A percentile compares a stretch with the other conserved stretches of the same genome.
These are phyloP conservation scores for Catenaria anguillulae DNA, from an alignment of 371 early-diverging fungal genomes.

Conservation along the genomic window DNA sequence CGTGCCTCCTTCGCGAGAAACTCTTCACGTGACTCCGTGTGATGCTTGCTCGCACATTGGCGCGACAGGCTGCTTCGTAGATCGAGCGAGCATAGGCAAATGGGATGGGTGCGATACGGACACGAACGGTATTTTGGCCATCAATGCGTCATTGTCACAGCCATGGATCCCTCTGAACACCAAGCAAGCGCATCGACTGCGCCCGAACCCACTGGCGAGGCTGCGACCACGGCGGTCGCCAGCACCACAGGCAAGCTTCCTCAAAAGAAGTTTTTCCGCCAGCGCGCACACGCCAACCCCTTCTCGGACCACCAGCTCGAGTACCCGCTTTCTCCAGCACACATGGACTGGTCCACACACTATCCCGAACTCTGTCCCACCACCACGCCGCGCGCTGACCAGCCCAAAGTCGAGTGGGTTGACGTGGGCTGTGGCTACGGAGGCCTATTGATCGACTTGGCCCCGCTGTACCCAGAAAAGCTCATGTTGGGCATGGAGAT, in stretches of 20 bases:
- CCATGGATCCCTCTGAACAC: too few relatives aligned
- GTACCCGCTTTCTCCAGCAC: slow-evolving; percentile 72
- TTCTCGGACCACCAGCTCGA: slow-evolving; percentile 89
- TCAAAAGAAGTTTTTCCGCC: slow-evolving; percentile 80
- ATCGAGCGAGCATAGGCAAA: too few relatives aligned
- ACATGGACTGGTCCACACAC: slow-evolving; percentile 79
- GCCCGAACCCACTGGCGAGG: too few relatives aligned
- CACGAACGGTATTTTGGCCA: too few relatives aligned
- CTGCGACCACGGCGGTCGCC: too few relatives aligned
- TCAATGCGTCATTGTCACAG: too few relatives aligned
- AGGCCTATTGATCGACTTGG: slow-evolving; percentile 76
- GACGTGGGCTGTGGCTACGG: slow-evolving; percentile 99
- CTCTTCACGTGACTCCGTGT: too few relatives aligned
- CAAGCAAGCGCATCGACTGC: too few relatives aligned
- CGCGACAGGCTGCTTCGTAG: too few relatives aligned
- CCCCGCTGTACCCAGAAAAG: slow-evolving; percentile 75
- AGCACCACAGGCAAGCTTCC: slow-evolving; percentile 16
- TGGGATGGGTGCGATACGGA: too few relatives aligned
- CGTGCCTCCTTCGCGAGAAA: too few relatives aligned
- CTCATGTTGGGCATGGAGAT: slow-evolving; percentile 99
- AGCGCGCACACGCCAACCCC: slow-evolving; percentile 97
- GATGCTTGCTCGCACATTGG: too few relatives aligned
- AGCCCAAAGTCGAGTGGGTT: slow-evolving; percentile 74
- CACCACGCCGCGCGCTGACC: slow-evolving; percentile 19
- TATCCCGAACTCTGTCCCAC: slow-evolving; percentile 52